These are phyloP conservation scores for Bipolaris sorokiniana DNA, from an alignment of 2,329 filamentous ascomycete species.

Conservation along the genomic window DNA sequence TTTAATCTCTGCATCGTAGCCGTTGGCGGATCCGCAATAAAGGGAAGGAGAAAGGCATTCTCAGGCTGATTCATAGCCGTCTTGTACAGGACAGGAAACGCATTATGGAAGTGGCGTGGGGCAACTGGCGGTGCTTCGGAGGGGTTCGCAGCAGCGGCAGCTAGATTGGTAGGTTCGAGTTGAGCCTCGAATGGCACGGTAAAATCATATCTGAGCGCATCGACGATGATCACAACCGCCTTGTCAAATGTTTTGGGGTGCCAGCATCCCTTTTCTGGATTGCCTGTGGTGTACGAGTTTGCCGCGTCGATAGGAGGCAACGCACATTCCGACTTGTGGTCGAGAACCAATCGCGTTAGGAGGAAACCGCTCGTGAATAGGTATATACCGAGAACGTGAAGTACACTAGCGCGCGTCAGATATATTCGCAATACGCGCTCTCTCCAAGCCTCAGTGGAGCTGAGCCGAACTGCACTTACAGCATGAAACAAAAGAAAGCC, in stretches of 20 bases:
- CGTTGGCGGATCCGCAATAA: slow-evolving; percentile 96
- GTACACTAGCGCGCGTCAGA: slow-evolving; percentile 55
- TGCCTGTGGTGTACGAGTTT: slow-evolving; percentile 47
- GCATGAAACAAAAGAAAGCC: slow-evolving; percentile 72
- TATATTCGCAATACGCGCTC: neutral
- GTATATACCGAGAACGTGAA: slow-evolving; percentile 82
- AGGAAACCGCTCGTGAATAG: slow-evolving; percentile 96
- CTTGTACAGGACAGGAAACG: slow-evolving; percentile 85
- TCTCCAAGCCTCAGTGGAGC: neutral
- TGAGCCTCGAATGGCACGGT: slow-evolving; percentile 75
- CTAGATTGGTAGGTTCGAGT: slow-evolving; percentile 51
- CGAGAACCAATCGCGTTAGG: slow-evolving; percentile 80
- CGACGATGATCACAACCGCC: slow-evolving; percentile 87
- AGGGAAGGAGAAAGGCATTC: slow-evolving; percentile 88
- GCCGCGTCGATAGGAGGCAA: slow-evolving; percentile 69
- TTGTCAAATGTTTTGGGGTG: slow-evolving; percentile 93
- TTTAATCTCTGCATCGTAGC: slow-evolving; percentile 91
- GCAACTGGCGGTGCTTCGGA: slow-evolving; percentile 20
- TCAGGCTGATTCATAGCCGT: slow-evolving; percentile 74
- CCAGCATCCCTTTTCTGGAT: slow-evolving; percentile 78
- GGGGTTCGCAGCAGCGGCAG: slow-evolving; percentile 22
- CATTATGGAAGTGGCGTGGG: slow-evolving; percentile 78
- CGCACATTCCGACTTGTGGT: slow-evolving; percentile 78
- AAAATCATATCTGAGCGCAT: slow-evolving; percentile 96
- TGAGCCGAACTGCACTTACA: slow-evolving; percentile 50